Evolutionary conservation across 1,139 yeast genomes (phyloP), one percentile per base, ranked within the genome.

Genomic region (Oligophagozyma castellii): DNA sequence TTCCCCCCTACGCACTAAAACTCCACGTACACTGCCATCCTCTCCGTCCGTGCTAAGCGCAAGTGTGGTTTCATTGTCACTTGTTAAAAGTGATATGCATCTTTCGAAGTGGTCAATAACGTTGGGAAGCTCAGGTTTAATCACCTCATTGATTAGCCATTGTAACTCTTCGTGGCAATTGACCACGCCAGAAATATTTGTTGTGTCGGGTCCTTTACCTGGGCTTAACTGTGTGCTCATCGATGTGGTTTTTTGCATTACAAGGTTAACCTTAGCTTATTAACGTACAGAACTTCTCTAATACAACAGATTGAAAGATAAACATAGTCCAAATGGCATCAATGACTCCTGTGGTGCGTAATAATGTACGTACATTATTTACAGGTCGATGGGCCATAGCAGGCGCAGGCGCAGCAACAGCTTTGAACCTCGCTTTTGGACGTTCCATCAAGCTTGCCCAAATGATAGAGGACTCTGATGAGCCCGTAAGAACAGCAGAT

Each of bases 381-480:
- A n/a, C n/a, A n/a, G n/a, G n/a, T n/a, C n/a, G n/a, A n/a, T n/a
- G n/a, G n/a, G n/a, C n/a, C n/a, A n/a, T n/a, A n/a, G n/a, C n/a
- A n/a, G 40, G 50, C 5, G 48, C 55, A 3, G 22, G 48, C 3
- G 44, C 49, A 3, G 34, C 39, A 3, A 18, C 44, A 29, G 25
- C 45, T 15, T 45, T 45, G 5, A 30, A 37, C 21, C 40, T 56
- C n/a, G 38, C 67, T 5, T 61, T 67, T 44, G 70, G 61, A 27
- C 67, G 60, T 31, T 63, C 64, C 32, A 69, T 71, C 23, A 45
- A 59, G 14, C 48, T 73, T 26, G 83, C 83, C 1, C 60, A 70
- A 36, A 51, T 67, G 37, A 68, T 73, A 71, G 77, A 65, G 33
- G 53, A 55, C 8, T 77, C 76, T 4, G 64, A 67, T 36, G 51